Conservation (phyloP, 352 stramenopile species). For the Globisporangium emineosum region DNA sequence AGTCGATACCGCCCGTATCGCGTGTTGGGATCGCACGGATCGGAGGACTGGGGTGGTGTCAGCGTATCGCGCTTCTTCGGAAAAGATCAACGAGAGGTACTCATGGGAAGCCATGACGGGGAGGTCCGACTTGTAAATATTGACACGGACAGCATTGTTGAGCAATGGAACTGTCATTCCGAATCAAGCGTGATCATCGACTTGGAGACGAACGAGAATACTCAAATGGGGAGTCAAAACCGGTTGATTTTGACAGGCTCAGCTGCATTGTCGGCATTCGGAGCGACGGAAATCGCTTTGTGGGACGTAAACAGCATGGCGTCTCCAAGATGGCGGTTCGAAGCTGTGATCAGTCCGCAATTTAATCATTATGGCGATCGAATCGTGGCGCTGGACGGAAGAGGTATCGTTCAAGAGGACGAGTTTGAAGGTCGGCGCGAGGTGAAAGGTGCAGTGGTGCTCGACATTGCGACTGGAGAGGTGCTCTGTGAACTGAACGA, state of each 20-base stretch:
- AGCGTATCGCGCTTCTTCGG: slow-evolving; percentile 67
- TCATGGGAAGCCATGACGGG: slow-evolving; percentile 77
- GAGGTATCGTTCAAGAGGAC: slow-evolving; percentile 29
- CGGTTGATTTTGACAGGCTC: slow-evolving; percentile 54
- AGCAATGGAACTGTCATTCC: slow-evolving; percentile 74
- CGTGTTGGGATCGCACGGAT: slow-evolving; percentile 48
- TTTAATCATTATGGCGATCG: slow-evolving; percentile 82
- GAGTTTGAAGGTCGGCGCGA: slow-evolving; percentile 28
- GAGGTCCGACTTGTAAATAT: slow-evolving; percentile 60
- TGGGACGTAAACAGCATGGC: slow-evolving; percentile 74
- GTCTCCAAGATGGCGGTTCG: slow-evolving; percentile 61
- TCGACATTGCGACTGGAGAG: slow-evolving; percentile 67
- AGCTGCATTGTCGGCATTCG: slow-evolving; percentile 45
- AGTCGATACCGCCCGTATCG: slow-evolving; percentile 74
- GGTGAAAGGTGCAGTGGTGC: slow-evolving; percentile 52
- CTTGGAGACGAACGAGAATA: slow-evolving; percentile 69
- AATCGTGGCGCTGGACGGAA: slow-evolving; percentile 62
- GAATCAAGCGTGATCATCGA: slow-evolving; percentile 65
- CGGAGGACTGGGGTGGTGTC: slow-evolving; percentile 53
- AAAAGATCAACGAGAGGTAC: slow-evolving; percentile 53
- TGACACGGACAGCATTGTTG: slow-evolving; percentile 55
- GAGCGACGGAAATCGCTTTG: slow-evolving; percentile 55
- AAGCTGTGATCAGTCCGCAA: slow-evolving; percentile 47
- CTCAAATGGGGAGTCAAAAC: slow-evolving; percentile 49
- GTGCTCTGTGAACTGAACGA: slow-evolving; percentile 66